A percentile compares a stretch with the other conserved stretches of the same genome.
Conservation (phyloP, 2,329 filamentous ascomycete species). For the Corniculantispora saksenae region DNA sequence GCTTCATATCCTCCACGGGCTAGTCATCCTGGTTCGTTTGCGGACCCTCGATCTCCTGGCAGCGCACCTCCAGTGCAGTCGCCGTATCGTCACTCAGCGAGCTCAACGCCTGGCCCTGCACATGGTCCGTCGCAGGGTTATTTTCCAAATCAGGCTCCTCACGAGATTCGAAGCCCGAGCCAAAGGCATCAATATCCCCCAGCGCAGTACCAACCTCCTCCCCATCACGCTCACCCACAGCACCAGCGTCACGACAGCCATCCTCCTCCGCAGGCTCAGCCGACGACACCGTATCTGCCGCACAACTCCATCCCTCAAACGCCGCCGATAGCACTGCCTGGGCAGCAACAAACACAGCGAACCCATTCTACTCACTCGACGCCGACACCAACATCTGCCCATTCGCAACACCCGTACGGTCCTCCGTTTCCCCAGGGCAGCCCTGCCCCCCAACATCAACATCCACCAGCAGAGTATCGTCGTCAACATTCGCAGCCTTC, state of each 20-base stretch:
- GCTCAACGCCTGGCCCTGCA: conserved; percentile 40
- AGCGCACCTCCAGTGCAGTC: conserved; percentile 45
- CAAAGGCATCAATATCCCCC: conserved; percentile 55
- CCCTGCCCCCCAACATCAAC: conserved; percentile 49
- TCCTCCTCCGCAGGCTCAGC: conserved; percentile 38
- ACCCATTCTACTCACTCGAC: conserved; percentile 61
- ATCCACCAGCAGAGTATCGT: conserved; percentile 43
- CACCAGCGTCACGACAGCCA: conserved; percentile 51
- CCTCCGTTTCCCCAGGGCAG: conserved; percentile 54
- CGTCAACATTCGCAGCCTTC: conserved; percentile 57
- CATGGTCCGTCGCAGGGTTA: conserved; percentile 45
- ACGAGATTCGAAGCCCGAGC: conserved; percentile 50
- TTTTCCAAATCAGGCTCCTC: conserved; percentile 43
- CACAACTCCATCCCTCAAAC: conserved; percentile 48
- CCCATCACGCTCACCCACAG: conserved; percentile 11
- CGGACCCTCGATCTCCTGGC: conserved; percentile 54
- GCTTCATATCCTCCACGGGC: conserved; percentile 46
- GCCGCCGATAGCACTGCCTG: conserved; percentile 48
- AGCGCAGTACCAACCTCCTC: conserved; percentile 32
- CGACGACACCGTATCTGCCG: conserved; percentile 43
- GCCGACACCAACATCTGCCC: conserved; percentile 62
- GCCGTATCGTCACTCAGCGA: conserved; percentile 52
- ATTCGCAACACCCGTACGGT: conserved; percentile 58
- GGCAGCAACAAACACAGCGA: conserved; percentile 42
- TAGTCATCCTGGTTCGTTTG: conserved; percentile 43